A percentile compares a stretch with the other conserved stretches of the same genome.
These are phyloP conservation scores for Truncatella angustata DNA, from an alignment of 2,329 filamentous ascomycete species.

Conservation along the genomic window DNA sequence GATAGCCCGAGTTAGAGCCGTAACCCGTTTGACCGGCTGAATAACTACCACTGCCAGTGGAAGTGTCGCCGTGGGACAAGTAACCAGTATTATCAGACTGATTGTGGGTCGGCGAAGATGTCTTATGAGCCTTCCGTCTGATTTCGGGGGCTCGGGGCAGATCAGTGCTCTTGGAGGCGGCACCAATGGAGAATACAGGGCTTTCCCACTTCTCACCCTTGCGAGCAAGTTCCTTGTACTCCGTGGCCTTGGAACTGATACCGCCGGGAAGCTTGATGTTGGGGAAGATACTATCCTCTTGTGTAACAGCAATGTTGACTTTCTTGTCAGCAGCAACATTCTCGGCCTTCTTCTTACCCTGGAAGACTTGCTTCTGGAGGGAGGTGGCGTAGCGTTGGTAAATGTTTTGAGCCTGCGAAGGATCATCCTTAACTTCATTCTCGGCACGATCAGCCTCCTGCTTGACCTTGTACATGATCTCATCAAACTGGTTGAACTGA, in stretches of 20 bases:
- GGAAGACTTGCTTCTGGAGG: slow-evolving; percentile 68
- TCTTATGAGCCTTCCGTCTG: slow-evolving; percentile 44
- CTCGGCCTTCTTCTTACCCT: slow-evolving; percentile 77
- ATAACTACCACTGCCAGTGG: neutral
- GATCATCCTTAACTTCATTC: slow-evolving; percentile 64
- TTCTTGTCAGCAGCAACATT: slow-evolving; percentile 62
- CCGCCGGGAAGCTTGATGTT: slow-evolving; percentile 82
- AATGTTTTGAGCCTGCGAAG: slow-evolving; percentile 74
- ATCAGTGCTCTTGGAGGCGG: slow-evolving; percentile 67
- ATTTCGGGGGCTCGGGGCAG: slow-evolving; percentile 62
- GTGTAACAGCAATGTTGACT: slow-evolving; percentile 80
- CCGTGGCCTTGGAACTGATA: slow-evolving; percentile 89
- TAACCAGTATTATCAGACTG: too few relatives aligned
- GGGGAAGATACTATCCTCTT: slow-evolving; percentile 87
- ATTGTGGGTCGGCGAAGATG: too few relatives aligned
- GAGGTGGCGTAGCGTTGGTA: slow-evolving; percentile 82
- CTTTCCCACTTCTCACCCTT: slow-evolving; percentile 97
- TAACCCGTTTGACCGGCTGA: neutral
- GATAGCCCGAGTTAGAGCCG: neutral
- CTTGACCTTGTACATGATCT: slow-evolving; percentile 73
- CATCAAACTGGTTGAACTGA: slow-evolving; percentile 73
- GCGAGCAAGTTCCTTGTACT: slow-evolving; percentile 82
- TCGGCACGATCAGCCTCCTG: slow-evolving; percentile 74
- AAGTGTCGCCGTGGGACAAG: slow-evolving; percentile 9
- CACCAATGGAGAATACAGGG: slow-evolving; percentile 86